Conservation (phyloP, 305 asterid genomes). For the Fraxinus paxiana region DNA sequence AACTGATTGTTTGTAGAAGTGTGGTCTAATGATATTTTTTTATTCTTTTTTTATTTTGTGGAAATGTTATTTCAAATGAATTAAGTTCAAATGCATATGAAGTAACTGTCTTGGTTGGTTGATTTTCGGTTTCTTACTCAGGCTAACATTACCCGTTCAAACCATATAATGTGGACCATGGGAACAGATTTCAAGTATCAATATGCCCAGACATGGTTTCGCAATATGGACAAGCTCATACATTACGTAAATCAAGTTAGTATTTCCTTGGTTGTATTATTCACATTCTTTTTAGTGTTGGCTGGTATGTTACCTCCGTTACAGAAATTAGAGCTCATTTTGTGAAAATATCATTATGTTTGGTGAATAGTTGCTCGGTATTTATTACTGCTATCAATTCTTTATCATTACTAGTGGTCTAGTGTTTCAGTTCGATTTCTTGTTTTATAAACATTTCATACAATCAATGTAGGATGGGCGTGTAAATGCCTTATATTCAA, state of each 20-base stretch:
- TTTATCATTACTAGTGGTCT: not conserved
- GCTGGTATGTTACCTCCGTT: not conserved
- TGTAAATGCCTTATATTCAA: slow-evolving; percentile 87
- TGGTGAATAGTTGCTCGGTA: not conserved
- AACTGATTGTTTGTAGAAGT: not conserved
- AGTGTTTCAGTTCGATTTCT: not conserved
- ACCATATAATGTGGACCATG: slow-evolving; percentile 98
- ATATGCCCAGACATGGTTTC: slow-evolving; percentile 78
- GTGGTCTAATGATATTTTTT: not conserved
- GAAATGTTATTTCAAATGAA: not conserved
- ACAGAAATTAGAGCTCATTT: not conserved
- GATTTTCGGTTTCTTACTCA: slow-evolving; percentile 28
- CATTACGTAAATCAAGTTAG: slow-evolving; percentile 86
- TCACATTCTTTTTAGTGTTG: slow-evolving; percentile 6
- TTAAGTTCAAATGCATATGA: not conserved
- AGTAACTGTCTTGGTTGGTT: slow-evolving; percentile 8
- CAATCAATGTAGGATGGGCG: slow-evolving; percentile 82
- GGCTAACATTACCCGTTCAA: slow-evolving; percentile 90
- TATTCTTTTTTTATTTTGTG: not conserved
- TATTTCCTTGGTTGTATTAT: slow-evolving; percentile 9
- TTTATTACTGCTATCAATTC: slow-evolving; percentile 1
- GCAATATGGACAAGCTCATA: slow-evolving; percentile 94
- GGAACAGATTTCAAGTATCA: slow-evolving; percentile 97
- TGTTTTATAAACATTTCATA: not conserved
- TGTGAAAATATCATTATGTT: not conserved